These are phyloP conservation scores for Domatiomyces globalis DNA, from an alignment of 2,329 filamentous ascomycete species.

Conservation along the genomic window DNA sequence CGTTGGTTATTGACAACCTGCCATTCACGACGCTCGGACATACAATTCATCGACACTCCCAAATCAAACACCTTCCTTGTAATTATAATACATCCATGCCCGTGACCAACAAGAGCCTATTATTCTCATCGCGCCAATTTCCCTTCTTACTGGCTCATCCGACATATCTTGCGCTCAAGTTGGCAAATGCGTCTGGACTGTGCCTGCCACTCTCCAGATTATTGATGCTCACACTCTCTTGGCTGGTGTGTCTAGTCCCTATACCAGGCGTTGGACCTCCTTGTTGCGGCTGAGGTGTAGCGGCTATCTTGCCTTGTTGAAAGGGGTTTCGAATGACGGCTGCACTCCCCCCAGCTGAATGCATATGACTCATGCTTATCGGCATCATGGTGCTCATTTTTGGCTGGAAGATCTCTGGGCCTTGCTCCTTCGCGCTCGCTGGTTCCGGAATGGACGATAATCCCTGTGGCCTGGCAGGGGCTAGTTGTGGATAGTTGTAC, in stretches of 20 bases:
- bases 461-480: slow-evolving; percentile 21
- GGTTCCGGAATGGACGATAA: slow-evolving; percentile 19
- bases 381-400: slow-evolving; percentile 23
- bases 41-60: background rate
- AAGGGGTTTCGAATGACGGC: slow-evolving; percentile 22
- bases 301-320: slow-evolving; percentile 9
- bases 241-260: slow-evolving; percentile 23
- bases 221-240: slow-evolving; percentile 35
- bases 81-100: too few relatives aligned
- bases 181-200: slow-evolving; percentile 38
- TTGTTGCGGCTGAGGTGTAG: background rate
- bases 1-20: too few relatives aligned
- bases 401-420: slow-evolving; percentile 12
- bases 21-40: background rate
- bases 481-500: slow-evolving; percentile 29
- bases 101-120: background rate
- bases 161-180: slow-evolving; percentile 33
- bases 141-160: slow-evolving; percentile 2
- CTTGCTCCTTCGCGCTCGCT: slow-evolving; percentile 13
- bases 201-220: slow-evolving; percentile 34
- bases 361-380: slow-evolving; percentile 15
- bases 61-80: background rate
- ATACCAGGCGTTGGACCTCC: background rate
- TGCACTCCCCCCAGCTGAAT: slow-evolving; percentile 14
- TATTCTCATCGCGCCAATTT: background rate